Base-by-base conservation (phyloP, 768 basidiomycete species). In the Hericium erinaceus region DNA sequence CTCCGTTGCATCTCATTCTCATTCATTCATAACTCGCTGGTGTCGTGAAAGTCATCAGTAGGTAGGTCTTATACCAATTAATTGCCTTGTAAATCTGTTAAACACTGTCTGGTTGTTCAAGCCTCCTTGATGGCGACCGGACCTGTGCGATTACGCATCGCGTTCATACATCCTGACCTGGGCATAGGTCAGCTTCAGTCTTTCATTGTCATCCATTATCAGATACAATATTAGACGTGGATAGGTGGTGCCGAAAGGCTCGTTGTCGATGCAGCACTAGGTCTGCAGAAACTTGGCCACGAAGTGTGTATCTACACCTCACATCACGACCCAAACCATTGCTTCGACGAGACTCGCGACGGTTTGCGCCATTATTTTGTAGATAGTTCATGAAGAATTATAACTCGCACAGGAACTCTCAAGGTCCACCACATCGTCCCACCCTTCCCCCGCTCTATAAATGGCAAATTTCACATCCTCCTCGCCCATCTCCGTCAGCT, bases 161-260 rank as follows among this genome's bases (percentile, higher is more conserved):
- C 90, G 4, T 92, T 97, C 71, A 77, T 97, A 56, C 95, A 98
- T 67, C 95, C 95, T 38, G 95, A 98, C 74, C 76, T 98, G 4
- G 95, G 95, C 57, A 94, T 98, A 53, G 95, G 94, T 93, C 63
- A 48, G 69, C 64, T 28, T 33, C 38, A 20, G 33, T 10, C 33
- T 33, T 7, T 33, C 33, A 33, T 10, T 33, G 33, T 10, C 8
- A 8, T 33, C 33, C 2, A 33, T 33, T 6, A 33, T 9, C 33
- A 33, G 33, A 33, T 33, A 33, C 33, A 33, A 33, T 33, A 33
- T 8, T 33, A 33, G 33, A 33, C 2, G 33, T 33, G 33, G 5
- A 33, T 65, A 98, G 95, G 95, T 62, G 95, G 95, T 18, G 95
- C 95, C 2, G 95, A 99, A 72, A 80, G 95, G 24, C 80, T 98